phyloP scores from a whole-genome alignment of 2,329 filamentous ascomycete species.

The Fusarium anthophilum region DNA sequence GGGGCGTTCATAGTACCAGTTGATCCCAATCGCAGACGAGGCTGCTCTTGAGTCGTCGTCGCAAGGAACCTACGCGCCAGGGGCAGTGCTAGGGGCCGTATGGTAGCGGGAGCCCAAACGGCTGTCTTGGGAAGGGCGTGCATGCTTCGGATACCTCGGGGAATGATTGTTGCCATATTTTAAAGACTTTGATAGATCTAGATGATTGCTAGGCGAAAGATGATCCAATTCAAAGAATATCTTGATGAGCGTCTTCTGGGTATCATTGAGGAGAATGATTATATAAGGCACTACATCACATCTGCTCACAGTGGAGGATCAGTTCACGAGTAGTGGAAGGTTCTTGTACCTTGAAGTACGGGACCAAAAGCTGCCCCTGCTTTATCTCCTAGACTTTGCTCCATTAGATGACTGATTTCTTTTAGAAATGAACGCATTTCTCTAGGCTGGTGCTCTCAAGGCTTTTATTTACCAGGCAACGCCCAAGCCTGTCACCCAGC shows the following conservation, averaged over 20 bases:
- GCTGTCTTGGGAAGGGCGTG: not conserved
- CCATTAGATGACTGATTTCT: rapidly evolving
- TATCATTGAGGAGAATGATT: not conserved
- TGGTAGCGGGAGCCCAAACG: not conserved
- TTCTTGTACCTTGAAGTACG: not conserved
- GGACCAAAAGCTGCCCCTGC: not conserved
- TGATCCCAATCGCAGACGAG: not conserved
- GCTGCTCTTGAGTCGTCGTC: not conserved
- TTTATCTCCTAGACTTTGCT: not conserved
- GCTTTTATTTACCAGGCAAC: rapidly evolving
- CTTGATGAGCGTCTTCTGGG: rapidly evolving
- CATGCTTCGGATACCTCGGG: not conserved
- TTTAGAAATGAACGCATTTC: rapidly evolving
- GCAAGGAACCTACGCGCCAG: not conserved
- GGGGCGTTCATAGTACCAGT: not conserved
- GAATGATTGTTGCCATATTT: not conserved
- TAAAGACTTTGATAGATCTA: rapidly evolving
- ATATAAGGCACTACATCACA: not conserved
- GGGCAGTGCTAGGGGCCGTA: not conserved
- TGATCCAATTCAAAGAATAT: too few species aligned
- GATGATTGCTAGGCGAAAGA: rapidly evolving
- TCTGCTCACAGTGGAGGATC: not conserved
- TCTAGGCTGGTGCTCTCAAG: not conserved
- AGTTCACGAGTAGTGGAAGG: too few species aligned
- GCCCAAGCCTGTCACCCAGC: not conserved